phyloP scores from a whole-genome alignment of 1,139 yeast genomes.

The Arxiozyma bovina region DNA sequence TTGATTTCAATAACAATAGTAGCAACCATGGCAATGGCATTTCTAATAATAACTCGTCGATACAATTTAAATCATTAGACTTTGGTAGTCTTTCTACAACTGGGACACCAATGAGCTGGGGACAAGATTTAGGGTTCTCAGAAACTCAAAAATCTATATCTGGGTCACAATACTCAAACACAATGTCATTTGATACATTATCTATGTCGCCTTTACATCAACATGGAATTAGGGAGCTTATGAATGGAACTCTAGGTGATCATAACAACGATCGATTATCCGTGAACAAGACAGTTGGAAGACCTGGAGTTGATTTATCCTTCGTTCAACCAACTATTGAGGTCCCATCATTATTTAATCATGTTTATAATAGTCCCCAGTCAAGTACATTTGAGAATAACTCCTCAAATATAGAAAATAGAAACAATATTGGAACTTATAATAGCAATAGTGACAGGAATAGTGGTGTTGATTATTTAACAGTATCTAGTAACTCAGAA shows the following conservation, averaged over 20 bases:
- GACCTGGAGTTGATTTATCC: not conserved
- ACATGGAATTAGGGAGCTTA: not conserved
- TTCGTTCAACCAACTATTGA: not conserved
- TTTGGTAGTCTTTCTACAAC: not conserved
- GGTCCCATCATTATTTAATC: not conserved
- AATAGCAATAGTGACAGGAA: conserved; percentile 20
- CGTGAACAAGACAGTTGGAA: not conserved
- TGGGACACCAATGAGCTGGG: not conserved
- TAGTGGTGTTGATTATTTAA: conserved; percentile 28
- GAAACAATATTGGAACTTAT: conserved; percentile 6
- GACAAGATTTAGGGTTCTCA: not conserved
- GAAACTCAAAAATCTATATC: not conserved
- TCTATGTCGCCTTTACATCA: not conserved
- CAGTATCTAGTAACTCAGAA: conserved; percentile 19
- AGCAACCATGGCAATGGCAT: too few relatives aligned
- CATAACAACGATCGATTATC: not conserved
- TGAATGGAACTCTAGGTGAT: not conserved
- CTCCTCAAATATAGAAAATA: not conserved
- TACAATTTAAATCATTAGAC: not conserved
- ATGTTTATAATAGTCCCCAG: not conserved
- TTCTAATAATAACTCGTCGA: not conserved
- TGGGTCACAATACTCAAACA: not conserved
- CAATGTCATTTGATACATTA: not conserved
- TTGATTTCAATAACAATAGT: not conserved
- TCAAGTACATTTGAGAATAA: not conserved